Base-by-base conservation (phyloP, 1,284 basidiomycete genomes). In the Malassezia equina region DNA sequence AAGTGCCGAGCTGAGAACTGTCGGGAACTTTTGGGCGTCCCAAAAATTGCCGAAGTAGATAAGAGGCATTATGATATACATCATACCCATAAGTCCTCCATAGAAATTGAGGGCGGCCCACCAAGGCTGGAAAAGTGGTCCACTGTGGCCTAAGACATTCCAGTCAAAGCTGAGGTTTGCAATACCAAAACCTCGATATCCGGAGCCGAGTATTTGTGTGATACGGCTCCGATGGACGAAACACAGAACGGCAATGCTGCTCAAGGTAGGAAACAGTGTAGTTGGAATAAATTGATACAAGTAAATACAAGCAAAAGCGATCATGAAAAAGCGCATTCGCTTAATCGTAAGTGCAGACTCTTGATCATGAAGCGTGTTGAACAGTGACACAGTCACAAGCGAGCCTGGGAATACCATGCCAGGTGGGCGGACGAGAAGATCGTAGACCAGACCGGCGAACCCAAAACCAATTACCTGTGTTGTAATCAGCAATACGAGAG, bases 61-160 rank as follows among this genome's bases (percentile, higher is more conserved):
- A 5, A 79, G 36, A 0, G 79, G 79, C 54, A 77, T 75, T 19
- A 78, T 73, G 31, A 79, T 60, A 75, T 78, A 80, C 52, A 78
- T 73, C 76, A 79, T 78, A 13, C 59, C 59, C 27, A 54, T 65
- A 5, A 75, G 60, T 3, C 74, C 74, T 4, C 55, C 64, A 49
- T 69, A 75, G 48, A 66, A 73, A 55, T 74, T 73, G 29, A 68
- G 55, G 19, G 79, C 69, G 1, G 79, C 78, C 77, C 77, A 79
- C 68, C 76, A 78, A 1, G 79, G 79, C 34, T 78, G 78, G 63
- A 76, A 80, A 29, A 80, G 67, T 8, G 79, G 78, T 0, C 78
- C 78, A 24, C 67, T 70, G 31, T 63, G 67, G 1, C 78, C 78
- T 3, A 79, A 71, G 23, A 76, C 76, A 33, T 76, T 76, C 79